phyloP scores from a whole-genome alignment of 371 early-diverging fungal genomes.

The Mortierella sp. region DNA sequence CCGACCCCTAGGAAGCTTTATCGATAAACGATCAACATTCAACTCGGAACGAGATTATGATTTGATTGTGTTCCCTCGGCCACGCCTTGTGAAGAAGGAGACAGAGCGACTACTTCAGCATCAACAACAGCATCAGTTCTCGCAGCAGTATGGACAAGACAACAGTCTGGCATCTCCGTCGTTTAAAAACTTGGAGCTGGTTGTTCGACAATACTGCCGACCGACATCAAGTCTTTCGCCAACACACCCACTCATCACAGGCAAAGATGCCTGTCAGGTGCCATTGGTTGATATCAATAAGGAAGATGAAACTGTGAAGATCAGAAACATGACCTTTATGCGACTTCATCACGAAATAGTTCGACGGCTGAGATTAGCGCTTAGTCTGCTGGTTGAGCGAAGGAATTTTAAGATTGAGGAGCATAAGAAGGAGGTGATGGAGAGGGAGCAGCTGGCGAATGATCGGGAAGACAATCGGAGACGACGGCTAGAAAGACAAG shows the following conservation, averaged over 20 bases:
- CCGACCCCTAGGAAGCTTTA: background rate
- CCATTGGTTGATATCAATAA: conserved; percentile 19
- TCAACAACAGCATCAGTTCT: conserved; percentile 11
- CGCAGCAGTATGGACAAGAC: conserved; percentile 1
- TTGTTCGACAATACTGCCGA: background rate
- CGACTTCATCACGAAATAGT: conserved; percentile 26
- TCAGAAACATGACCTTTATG: conserved; percentile 22
- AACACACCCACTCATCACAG: background rate
- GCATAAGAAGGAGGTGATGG: conserved; percentile 2
- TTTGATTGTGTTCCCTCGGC: conserved; percentile 26
- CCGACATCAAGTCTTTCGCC: background rate
- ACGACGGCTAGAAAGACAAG: conserved; percentile 5
- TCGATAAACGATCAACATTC: conserved; percentile 13
- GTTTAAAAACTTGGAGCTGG: background rate
- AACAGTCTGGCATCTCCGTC: background rate
- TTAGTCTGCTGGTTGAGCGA: conserved; percentile 11
- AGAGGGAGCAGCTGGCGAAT: conserved; percentile 17
- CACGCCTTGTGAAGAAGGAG: conserved; percentile 9
- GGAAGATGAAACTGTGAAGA: background rate
- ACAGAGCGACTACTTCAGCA: background rate
- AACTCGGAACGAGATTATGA: conserved; percentile 15
- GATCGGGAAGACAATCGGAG: conserved; percentile 27
- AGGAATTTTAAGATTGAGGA: conserved; percentile 14
- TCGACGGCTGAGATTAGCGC: conserved; percentile 20
- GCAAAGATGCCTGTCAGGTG: conserved; percentile 16